Conservation (phyloP, 2,329 filamentous ascomycete species). For the Cladosporium phlei region DNA sequence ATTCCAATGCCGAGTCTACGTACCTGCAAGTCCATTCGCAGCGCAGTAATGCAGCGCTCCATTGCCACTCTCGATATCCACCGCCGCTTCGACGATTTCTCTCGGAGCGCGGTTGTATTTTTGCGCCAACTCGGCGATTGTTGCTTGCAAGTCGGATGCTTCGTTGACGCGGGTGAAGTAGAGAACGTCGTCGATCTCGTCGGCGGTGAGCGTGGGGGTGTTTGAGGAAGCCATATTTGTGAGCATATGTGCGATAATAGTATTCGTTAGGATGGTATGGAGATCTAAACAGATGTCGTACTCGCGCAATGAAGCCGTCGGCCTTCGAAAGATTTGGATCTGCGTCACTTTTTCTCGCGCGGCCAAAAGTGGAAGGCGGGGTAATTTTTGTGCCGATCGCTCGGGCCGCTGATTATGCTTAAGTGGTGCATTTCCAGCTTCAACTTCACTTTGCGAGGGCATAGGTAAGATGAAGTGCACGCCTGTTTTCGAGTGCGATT, state of each 20-base stretch:
- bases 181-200: conserved; percentile 85
- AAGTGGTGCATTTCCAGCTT: no score
- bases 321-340: conserved; percentile 6
- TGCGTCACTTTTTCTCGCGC: conserved; percentile 3
- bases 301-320: no score
- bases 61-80: conserved; percentile 72
- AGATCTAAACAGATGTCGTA: no score
- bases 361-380: background rate
- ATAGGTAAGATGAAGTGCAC: no score
- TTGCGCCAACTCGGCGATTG: conserved; percentile 56
- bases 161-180: conserved; percentile 82
- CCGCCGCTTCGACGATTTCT: conserved; percentile 65
- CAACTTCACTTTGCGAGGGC: no score
- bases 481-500: no score
- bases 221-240: conserved; percentile 9
- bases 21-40: conserved; percentile 81
- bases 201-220: conserved; percentile 55
- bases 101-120: conserved; percentile 56
- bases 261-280: no score
- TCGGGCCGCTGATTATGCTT: conserved; percentile 3
- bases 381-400: background rate
- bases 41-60: conserved; percentile 83
- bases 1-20: background rate
- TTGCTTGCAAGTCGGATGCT: conserved; percentile 58
- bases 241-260: background rate